Percentiles rank a stretch among this genome's conserved stretches.
Evolutionary conservation across 1,284 basidiomycete genomes (phyloP).

Genomic region (Malassezia cuniculi): DNA sequence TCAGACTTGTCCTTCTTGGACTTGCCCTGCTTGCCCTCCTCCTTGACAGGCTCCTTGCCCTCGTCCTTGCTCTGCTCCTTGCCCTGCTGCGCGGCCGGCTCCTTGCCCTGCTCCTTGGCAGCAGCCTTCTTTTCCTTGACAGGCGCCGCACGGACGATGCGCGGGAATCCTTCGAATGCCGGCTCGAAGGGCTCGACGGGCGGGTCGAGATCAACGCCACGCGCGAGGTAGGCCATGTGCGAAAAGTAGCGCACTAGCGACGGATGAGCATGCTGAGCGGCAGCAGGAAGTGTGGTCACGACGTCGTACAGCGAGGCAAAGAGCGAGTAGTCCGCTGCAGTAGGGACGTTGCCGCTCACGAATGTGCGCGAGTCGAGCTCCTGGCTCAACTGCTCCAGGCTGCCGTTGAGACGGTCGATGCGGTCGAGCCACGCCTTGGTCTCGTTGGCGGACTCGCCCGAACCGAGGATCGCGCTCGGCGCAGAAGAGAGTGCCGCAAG

Average conservation of each 20-base stretch:
- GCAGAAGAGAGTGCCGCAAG: slow-evolving; percentile 7
- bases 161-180: slow-evolving; percentile 37
- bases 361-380: slow-evolving; percentile 31
- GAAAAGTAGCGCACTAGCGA: slow-evolving; percentile 41
- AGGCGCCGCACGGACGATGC: slow-evolving; percentile 20
- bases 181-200: slow-evolving; percentile 31
- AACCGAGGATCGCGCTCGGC: slow-evolving; percentile 10
- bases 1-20: slow-evolving; percentile 30
- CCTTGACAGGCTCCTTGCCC: slow-evolving; percentile 3
- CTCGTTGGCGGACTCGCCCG: slow-evolving; percentile 1
- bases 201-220: slow-evolving; percentile 8
- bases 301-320: slow-evolving; percentile 36
- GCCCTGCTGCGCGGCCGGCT: too few relatives aligned
- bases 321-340: slow-evolving; percentile 40
- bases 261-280: slow-evolving; percentile 35
- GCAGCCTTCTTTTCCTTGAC: slow-evolving; percentile 16
- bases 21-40: slow-evolving; percentile 35
- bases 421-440: slow-evolving; percentile 17
- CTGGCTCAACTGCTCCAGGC: slow-evolving; percentile 17
- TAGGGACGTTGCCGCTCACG: slow-evolving; percentile 28
- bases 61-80: slow-evolving; percentile 21
- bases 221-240: slow-evolving; percentile 32
- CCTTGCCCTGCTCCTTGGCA: slow-evolving; percentile 4
- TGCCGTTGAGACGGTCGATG: slow-evolving; percentile 22
- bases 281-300: slow-evolving; percentile 27